These are phyloP conservation scores for Bolboschoenoplectus hybrid DNA, from an alignment of 202 grass and related monocot genomes.

Conservation along the genomic window DNA sequence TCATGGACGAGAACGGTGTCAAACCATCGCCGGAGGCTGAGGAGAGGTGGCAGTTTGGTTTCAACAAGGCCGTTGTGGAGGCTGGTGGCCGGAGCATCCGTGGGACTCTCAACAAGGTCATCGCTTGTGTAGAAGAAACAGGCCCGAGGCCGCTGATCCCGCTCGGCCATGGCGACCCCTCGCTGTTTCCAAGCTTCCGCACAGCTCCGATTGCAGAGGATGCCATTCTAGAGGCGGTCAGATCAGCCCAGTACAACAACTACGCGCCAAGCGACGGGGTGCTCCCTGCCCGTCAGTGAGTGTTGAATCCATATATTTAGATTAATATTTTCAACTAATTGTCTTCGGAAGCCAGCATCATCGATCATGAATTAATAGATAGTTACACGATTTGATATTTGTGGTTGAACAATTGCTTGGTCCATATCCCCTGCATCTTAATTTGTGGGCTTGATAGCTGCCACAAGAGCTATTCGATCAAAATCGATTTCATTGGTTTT, in stretches of 20 bases:
- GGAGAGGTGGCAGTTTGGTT: constrained; percentile 45
- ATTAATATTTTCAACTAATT: neutral
- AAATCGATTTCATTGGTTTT: neutral
- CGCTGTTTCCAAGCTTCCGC: constrained; percentile 52
- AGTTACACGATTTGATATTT: neutral
- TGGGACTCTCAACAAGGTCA: constrained; percentile 27
- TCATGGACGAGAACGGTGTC: neutral
- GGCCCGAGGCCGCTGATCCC: constrained; percentile 53
- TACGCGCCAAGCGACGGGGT: constrained; percentile 32
- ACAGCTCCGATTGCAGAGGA: constrained; percentile 50
- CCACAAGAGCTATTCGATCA: neutral
- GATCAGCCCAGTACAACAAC: constrained; percentile 47
- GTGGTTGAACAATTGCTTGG: neutral
- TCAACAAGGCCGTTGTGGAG: constrained; percentile 39
- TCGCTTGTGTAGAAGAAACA: constrained; percentile 42
- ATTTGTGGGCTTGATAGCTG: neutral
- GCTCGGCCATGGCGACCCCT: constrained; percentile 58
- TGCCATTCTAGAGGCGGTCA: constrained; percentile 48
- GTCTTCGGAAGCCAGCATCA: neutral
- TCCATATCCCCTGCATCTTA: neutral
- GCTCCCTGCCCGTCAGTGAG: constrained; percentile 45
- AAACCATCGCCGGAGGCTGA: constrained; percentile 9
- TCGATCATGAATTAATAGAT: neutral
- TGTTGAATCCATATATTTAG: neutral
- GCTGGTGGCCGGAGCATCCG: constrained; percentile 44